These are phyloP conservation scores for Moelleriella libera DNA, from an alignment of 2,329 filamentous ascomycete genomes.

Conservation along the genomic window DNA sequence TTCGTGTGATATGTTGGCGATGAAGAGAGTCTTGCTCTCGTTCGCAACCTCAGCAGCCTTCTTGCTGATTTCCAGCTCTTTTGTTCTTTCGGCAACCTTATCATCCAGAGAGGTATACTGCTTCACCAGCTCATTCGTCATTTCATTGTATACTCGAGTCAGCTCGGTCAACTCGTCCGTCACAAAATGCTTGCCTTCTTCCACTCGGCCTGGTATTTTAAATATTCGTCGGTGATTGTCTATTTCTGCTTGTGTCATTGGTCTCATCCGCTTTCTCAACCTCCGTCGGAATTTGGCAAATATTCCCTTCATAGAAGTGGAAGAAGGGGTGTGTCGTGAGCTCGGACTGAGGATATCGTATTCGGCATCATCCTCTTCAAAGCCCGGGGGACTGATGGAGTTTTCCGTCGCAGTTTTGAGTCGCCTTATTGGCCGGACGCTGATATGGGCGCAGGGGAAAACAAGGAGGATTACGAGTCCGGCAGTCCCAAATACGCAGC, in stretches of 20 bases:
- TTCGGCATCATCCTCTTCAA: conserved; percentile 32
- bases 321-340: conserved; percentile 26
- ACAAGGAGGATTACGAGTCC: conserved; percentile 59
- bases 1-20: conserved; percentile 82
- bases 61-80: conserved; percentile 77
- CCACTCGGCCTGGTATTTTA: conserved; percentile 74
- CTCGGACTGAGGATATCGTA: conserved; percentile 29
- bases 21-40: conserved; percentile 93
- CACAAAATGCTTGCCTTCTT: conserved; percentile 58
- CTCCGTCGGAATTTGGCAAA: conserved; percentile 22
- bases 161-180: conserved; percentile 79
- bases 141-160: conserved; percentile 78
- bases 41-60: conserved; percentile 90
- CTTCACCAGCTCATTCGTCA: conserved; percentile 79
- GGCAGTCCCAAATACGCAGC: conserved; percentile 72
- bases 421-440: conserved; percentile 65
- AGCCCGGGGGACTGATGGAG: conserved; percentile 53
- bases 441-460: conserved; percentile 68
- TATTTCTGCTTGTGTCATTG: conserved; percentile 9
- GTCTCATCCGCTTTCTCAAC: conserved; percentile 17
- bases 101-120: conserved; percentile 78
- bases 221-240: conserved; percentile 43
- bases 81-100: conserved; percentile 69
- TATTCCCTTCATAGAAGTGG: conserved; percentile 29
- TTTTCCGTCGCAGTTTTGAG: conserved; percentile 63